A percentile compares a stretch with the other conserved stretches of the same genome.
Evolutionary conservation across 2,329 filamentous ascomycete species (phyloP).

Genomic region (Dothistroma septosporum): DNA sequence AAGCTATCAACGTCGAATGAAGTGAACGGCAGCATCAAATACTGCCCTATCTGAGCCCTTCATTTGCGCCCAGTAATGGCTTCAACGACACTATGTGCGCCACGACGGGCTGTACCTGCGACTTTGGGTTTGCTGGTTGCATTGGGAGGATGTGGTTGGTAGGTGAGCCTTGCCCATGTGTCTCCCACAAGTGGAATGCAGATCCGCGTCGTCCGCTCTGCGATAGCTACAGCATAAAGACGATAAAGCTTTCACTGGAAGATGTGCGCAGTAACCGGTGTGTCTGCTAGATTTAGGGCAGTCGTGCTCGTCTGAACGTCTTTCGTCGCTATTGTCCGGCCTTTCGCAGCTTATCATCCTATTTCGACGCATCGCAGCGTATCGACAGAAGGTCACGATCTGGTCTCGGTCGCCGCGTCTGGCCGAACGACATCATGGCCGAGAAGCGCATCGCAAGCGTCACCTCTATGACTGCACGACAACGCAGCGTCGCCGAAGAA

Average conservation of each 20-base stretch:
- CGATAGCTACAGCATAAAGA: not conserved
- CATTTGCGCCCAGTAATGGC: not conserved
- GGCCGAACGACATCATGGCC: not conserved
- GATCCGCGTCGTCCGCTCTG: not conserved
- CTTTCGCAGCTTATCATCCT: not conserved
- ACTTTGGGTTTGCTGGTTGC: not conserved
- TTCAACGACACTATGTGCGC: not conserved
- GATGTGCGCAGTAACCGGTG: not conserved
- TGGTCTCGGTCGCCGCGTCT: not conserved
- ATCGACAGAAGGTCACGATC: not conserved
- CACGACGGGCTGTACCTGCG: not conserved
- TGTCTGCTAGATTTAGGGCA: not conserved
- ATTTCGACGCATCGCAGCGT: not conserved
- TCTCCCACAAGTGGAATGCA: not conserved
- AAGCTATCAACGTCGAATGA: not conserved
- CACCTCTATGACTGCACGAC: conserved; percentile 16
- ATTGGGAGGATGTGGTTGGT: not conserved
- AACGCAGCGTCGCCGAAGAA: conserved; percentile 44
- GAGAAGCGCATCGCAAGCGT: conserved; percentile 20
- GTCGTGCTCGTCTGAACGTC: not conserved
- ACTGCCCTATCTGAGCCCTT: not conserved
- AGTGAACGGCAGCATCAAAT: not conserved
- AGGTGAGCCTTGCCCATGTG: not conserved
- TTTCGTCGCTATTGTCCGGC: not conserved
- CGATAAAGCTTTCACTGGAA: not conserved